phyloP scores from a whole-genome alignment of 2,329 filamentous ascomycete species.

The Arthrobotrys iridis region DNA sequence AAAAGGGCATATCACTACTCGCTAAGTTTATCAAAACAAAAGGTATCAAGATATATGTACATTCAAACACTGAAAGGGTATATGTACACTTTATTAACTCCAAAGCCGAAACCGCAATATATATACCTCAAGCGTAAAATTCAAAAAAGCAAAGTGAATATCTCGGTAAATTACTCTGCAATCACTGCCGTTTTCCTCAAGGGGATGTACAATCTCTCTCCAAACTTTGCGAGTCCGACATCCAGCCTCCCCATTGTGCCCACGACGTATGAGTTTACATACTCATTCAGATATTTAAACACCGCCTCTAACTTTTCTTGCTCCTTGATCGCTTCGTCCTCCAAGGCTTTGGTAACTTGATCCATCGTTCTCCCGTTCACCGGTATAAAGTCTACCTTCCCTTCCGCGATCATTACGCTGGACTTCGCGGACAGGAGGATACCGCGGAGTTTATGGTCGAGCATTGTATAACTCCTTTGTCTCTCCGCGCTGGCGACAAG shows the following conservation, averaged over 20 bases:
- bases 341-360: not conserved
- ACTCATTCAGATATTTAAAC: constrained; percentile 37
- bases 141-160: no score
- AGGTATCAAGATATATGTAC: not conserved
- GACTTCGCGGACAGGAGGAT: constrained; percentile 32
- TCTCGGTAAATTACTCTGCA: no score
- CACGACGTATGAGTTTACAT: constrained; percentile 38
- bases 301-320: constrained; percentile 17
- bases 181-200: constrained; percentile 7
- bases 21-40: not conserved
- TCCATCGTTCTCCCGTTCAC: constrained; percentile 32
- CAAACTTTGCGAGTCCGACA: constrained; percentile 41
- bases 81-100: not conserved
- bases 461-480: constrained; percentile 27
- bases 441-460: constrained; percentile 22
- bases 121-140: no score
- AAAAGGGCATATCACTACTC: not conserved
- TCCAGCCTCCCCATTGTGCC: constrained; percentile 35
- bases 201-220: constrained; percentile 43
- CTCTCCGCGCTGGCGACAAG: constrained; percentile 32
- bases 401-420: constrained; percentile 13
- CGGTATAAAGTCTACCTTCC: constrained; percentile 36
- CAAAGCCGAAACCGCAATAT: no score
- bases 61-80: not conserved
- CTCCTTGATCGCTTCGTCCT: constrained; percentile 11